Base-by-base conservation (phyloP, 768 basidiomycete genomes). In the Lactarius evosmus region DNA sequence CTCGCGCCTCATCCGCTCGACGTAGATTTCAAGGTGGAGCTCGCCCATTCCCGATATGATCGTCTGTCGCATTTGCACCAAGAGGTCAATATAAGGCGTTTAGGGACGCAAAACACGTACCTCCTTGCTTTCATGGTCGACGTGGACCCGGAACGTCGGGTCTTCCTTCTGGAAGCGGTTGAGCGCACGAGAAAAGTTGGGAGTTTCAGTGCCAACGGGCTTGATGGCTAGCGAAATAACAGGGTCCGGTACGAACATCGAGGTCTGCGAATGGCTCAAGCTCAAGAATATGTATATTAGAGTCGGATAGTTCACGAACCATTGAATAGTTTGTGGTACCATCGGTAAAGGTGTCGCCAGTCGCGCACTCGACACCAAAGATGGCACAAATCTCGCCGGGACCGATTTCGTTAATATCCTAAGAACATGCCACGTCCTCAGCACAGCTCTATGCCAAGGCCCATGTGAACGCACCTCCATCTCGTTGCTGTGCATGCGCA, bases 11-110 rank as follows among this genome's bases (percentile, higher is more conserved):
- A 99, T 98, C 44, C 97, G 93, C 74, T 99, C 97, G 65, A 98
- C 95, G 77, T 99, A 98, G 72, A 99, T 96, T 72, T 99, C 97
- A 27, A 99, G 84, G 73, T 99, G 97, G 19, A 99, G 85, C 75
- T 99, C 97, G 29, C 97, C 97, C 97, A 99, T 99, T 25, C 97
- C 97, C 33, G 95, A 98, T 68, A 99, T 98, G 75, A 99, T 98
- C 17, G 96, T 98, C 92, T 95, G 68, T 19, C 46, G 22, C 29
- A n/a, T 53, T 17, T 3, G 59, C 49, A 29, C 49, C 38, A 11
- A 22, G 34, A 3, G 33, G 54, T 57, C 36, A 32, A 53, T 46
- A 55, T 46, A 29, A 17, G 30, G 44, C 12, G 56, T 61, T 61
- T n/a, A 60, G 9, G 38, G 38, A 56, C 38, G 53, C 12, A 1